Conservation (phyloP, 2,329 filamentous ascomycete species). For the Aureobasidium melanogenum region DNA sequence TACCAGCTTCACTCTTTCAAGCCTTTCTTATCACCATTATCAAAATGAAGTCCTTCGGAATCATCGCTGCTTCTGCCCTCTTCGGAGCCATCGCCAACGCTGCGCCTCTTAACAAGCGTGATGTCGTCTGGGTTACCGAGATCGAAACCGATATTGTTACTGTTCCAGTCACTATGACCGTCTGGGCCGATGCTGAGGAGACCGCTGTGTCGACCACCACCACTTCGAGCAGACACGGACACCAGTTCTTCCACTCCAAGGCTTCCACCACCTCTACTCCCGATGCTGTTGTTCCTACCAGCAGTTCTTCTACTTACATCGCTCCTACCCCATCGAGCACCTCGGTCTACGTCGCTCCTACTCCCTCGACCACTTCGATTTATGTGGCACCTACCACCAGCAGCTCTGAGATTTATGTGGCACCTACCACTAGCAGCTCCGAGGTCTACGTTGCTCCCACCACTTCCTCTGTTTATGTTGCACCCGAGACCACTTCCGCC, state of each 20-base stretch:
- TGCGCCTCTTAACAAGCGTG: conserved; percentile 32
- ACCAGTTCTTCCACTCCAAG: conserved; percentile 7
- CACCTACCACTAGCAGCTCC: conserved; percentile 16
- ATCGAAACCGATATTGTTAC: conserved; percentile 40
- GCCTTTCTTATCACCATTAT: neutral
- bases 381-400: conserved; percentile 19
- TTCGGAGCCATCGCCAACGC: conserved; percentile 23
- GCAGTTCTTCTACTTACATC: conserved; percentile 17
- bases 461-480: conserved; percentile 16
- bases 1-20: neutral
- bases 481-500: conserved; percentile 16
- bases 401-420: conserved; percentile 11
- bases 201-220: conserved; percentile 18
- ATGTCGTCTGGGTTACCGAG: conserved; percentile 42
- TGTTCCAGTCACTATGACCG: conserved; percentile 38
- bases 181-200: conserved; percentile 30
- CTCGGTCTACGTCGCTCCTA: conserved; percentile 20
- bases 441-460: conserved; percentile 16
- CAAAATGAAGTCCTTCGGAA: conserved; percentile 29
- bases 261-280: conserved; percentile 14
- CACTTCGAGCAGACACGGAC: conserved; percentile 19
- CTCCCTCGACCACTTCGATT: conserved; percentile 16
- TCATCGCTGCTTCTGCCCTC: conserved; percentile 18
- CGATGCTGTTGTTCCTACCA: neutral
- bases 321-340: conserved; percentile 17